These are phyloP conservation scores for Collybiopsis confluens DNA, from an alignment of 768 basidiomycete species.

Conservation along the genomic window DNA sequence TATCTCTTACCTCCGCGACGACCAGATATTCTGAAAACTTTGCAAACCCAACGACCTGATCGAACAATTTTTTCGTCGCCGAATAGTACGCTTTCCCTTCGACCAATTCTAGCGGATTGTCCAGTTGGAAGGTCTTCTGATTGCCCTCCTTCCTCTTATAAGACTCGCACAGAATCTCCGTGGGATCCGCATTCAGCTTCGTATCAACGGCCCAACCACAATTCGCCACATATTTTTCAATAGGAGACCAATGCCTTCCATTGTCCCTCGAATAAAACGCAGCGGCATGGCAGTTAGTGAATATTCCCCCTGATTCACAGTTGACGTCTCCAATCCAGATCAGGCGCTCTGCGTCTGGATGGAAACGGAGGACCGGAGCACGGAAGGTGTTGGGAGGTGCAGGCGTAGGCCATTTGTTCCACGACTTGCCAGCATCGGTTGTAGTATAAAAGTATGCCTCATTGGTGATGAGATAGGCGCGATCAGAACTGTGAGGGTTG, in stretches of 20 bases:
- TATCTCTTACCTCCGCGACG: conserved; percentile 89
- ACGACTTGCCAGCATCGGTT: conserved; percentile 72
- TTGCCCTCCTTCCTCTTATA: conserved; percentile 78
- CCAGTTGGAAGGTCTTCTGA: conserved; percentile 53
- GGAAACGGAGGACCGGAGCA: conserved; percentile 78
- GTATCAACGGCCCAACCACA: conserved; percentile 90
- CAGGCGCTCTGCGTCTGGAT: conserved; percentile 76
- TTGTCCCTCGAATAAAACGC: conserved; percentile 75
- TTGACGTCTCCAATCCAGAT: conserved; percentile 84
- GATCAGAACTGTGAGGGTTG: conserved; percentile 72
- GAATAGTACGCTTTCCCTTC: conserved; percentile 71
- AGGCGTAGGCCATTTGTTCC: conserved; percentile 59
- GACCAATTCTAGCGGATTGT: conserved; percentile 70
- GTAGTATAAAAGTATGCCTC: conserved; percentile 67
- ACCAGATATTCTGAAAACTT: conserved; percentile 97
- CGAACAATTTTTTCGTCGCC: conserved; percentile 74
- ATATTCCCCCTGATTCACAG: conserved; percentile 44
- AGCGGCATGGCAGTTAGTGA: conserved; percentile 62
- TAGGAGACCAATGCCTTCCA: conserved; percentile 67
- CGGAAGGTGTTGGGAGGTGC: conserved; percentile 76
- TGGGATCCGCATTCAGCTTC: conserved; percentile 73
- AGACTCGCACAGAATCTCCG: conserved; percentile 90
- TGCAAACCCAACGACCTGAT: conserved; percentile 88
- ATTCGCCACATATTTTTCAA: conserved; percentile 85
- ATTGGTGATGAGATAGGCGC: conserved; percentile 87